These are phyloP conservation scores for Mortierella antarctica DNA, from an alignment of 192 early-diverging fungal species.

Conservation along the genomic window DNA sequence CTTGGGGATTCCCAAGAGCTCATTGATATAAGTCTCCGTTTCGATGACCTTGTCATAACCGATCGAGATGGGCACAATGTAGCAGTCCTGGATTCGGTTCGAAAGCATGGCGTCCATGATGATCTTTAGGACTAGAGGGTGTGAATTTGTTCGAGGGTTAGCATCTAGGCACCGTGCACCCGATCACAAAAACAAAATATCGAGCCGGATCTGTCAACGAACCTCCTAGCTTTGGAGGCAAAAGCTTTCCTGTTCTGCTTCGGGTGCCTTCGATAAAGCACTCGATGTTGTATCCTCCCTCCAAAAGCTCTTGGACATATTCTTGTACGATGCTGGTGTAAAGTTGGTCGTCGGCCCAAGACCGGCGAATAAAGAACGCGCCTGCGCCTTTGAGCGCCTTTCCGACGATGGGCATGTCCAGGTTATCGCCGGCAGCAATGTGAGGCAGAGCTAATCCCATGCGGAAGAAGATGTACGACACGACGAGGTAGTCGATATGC, in stretches of 20 bases:
- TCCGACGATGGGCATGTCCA: conserved; percentile 83
- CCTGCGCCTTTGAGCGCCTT: conserved; percentile 70
- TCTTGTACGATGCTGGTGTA: conserved; percentile 80
- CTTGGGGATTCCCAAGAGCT: conserved; percentile 84
- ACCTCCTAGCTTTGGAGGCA: conserved; percentile 82
- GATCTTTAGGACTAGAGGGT: conserved; percentile 74
- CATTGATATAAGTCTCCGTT: conserved; percentile 80
- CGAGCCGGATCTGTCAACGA: neutral
- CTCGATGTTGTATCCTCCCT: conserved; percentile 83
- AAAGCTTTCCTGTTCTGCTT: conserved; percentile 81
- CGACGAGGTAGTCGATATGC: conserved; percentile 87
- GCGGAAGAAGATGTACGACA: conserved; percentile 83
- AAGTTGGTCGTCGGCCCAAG: conserved; percentile 81
- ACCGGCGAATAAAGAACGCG: conserved; percentile 83
- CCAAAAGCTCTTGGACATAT: conserved; percentile 76
- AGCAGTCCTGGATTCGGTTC: conserved; percentile 70
- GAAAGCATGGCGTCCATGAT: conserved; percentile 77
- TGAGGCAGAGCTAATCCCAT: conserved; percentile 83
- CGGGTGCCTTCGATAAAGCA: conserved; percentile 89
- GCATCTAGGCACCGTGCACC: neutral
- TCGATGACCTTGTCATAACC: conserved; percentile 91
- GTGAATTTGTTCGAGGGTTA: neutral
- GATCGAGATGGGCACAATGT: conserved; percentile 83
- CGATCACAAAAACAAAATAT: neutral
- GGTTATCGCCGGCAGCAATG: conserved; percentile 88